Base-by-base conservation (phyloP, 164 flowering plant genomes). In the Berberis thunbergii region DNA sequence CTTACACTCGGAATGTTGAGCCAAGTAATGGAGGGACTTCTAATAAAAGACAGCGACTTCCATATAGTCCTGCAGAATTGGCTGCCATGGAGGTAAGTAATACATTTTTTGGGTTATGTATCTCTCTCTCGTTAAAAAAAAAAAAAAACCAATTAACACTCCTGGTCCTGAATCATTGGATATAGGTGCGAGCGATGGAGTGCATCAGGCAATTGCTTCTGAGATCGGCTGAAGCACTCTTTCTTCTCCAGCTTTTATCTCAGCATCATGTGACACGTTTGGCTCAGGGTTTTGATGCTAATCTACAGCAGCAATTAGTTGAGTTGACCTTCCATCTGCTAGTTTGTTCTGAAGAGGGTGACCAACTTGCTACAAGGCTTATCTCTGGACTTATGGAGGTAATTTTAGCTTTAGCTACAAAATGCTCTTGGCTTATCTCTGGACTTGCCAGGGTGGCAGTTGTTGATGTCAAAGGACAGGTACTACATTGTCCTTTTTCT, bases 181-280 rank as follows among this genome's bases (percentile, higher is more conserved):
- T 73, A 49, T 81, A 94, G 99, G 97, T 94, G 73, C 84, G 97
- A 70, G 93, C 91, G 57, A 89, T 91, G 91, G 99, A 94, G 70
- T 91, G 97, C 66, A 77, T 91, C 60, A 77, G 99, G 77, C 92
- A 92, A 68, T 74, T 94, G 80, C 90, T 94, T 57, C 89, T 86
- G 61, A 83, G 97, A 79, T 89, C 90, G 59, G 85, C 78, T 49
- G 99, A 94, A 83, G 99, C 97, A 49, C 74, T 94, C 49, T 91
- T 83, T 75, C 61, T 91, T 67, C 91, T 94, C 38, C 93, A 87
- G 72, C 93, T 89, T 64, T 86, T 89, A 73, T 87, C 87, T 43
- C 97, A 84, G 70, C 96, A 94, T 78, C 87, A 91, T 72, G 70
- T 94, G 50, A 73, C 94, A 10, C 93, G 96, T 41, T 74, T 94